phyloP scores from a whole-genome alignment of 208 protist genomes.

The Wallacemonas sp. region DNA sequence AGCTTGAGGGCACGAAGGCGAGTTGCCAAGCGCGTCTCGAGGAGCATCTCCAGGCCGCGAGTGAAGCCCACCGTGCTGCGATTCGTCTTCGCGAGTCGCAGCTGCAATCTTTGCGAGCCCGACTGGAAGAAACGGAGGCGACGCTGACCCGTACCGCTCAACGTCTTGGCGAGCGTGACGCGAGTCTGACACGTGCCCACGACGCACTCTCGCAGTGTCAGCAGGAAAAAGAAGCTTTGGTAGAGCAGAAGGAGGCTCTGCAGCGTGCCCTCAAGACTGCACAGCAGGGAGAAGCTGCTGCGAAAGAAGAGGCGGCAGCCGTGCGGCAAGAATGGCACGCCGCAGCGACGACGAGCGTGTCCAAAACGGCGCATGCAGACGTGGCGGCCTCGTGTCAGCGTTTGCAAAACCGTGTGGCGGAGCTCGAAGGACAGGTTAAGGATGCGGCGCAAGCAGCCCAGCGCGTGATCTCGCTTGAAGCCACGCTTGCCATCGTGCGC shows the following conservation, averaged over 20 bases:
- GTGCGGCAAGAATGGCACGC: not conserved
- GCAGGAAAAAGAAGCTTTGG: not conserved
- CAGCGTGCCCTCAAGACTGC: conserved; percentile 12
- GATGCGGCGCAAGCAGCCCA: no score
- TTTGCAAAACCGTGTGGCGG: not conserved
- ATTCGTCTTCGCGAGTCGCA: conserved; percentile 1
- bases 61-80: not conserved
- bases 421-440: no score
- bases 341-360: not conserved
- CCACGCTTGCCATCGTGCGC: not conserved
- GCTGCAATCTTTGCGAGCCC: not conserved
- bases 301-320: not conserved
- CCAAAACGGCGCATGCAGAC: not conserved
- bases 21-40: conserved; percentile 16
- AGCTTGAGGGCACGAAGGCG: conserved; percentile 3
- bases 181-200: conserved; percentile 8
- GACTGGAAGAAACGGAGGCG: not conserved
- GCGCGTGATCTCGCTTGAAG: no score
- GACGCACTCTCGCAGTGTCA: conserved; percentile 10
- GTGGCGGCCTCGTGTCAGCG: not conserved
- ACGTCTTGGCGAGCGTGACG: conserved; percentile 20
- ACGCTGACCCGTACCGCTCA: not conserved
- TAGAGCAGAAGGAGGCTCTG: conserved; percentile 5
- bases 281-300: conserved; percentile 3
- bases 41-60: conserved; percentile 7